Evolutionary conservation across 345 rosid genomes (phyloP).

Genomic region (Acer yangbiense): DNA sequence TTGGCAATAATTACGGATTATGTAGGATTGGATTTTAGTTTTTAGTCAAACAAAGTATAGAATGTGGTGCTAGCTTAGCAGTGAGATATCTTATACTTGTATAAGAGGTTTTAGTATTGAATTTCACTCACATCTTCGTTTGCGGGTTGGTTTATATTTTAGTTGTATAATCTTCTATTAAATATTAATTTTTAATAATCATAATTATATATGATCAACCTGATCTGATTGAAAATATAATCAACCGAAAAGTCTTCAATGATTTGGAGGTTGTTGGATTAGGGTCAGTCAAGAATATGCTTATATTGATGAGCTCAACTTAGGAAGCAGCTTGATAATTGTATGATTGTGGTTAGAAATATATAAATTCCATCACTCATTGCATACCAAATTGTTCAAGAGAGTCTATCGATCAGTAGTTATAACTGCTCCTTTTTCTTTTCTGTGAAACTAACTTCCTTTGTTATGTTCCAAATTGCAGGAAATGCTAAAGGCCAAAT

Average conservation of each 20-base stretch:
- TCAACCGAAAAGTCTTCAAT: background rate
- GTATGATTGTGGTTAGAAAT: background rate
- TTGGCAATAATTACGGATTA: too few relatives aligned
- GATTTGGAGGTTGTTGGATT: background rate
- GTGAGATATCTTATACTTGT: background rate
- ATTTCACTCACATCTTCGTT: background rate
- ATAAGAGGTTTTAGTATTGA: background rate
- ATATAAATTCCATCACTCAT: background rate
- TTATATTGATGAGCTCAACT: background rate
- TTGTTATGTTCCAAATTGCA: background rate
- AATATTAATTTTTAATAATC: background rate
- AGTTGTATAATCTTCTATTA: background rate
- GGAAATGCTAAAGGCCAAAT: background rate
- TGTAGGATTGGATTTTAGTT: too few relatives aligned
- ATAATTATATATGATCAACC: background rate
- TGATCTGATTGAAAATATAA: background rate
- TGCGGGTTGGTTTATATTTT: background rate
- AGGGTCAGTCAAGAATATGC: background rate
- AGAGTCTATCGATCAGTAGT: background rate
- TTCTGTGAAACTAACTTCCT: background rate
- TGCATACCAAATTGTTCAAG: background rate
- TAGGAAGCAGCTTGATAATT: background rate
- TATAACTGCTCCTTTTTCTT: background rate
- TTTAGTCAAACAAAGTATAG: background rate
- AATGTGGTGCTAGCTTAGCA: background rate